Evolutionary conservation across 2,329 filamentous ascomycete species (phyloP).

Genomic region (Arthrobotrys iridis): DNA sequence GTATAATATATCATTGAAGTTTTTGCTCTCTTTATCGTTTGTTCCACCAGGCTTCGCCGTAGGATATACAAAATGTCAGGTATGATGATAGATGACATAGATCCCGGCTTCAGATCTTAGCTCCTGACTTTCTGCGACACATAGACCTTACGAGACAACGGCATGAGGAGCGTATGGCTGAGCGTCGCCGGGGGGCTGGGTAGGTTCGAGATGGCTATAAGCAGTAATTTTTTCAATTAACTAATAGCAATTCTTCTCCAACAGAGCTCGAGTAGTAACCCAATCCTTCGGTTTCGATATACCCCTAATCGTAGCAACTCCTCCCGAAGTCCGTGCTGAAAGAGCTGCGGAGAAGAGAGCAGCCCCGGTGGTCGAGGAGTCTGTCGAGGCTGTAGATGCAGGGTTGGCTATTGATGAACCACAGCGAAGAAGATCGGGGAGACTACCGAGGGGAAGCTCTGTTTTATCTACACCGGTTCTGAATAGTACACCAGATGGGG

Average conservation of each 20-base stretch:
- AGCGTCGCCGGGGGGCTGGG: slow-evolving; percentile 49
- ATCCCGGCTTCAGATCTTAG: neutral
- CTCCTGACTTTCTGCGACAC: neutral
- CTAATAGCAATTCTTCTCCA: neutral
- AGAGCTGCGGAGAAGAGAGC: slow-evolving; percentile 20
- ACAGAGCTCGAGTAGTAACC: slow-evolving; percentile 32
- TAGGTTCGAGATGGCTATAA: neutral
- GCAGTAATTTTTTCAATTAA: neutral
- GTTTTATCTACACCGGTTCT: slow-evolving; percentile 27
- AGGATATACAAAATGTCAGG: slow-evolving; percentile 36
- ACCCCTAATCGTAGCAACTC: slow-evolving; percentile 50
- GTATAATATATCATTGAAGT: neutral
- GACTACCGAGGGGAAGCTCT: slow-evolving; percentile 34
- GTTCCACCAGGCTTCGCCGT: neutral
- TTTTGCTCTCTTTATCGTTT: neutral
- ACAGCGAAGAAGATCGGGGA: slow-evolving; percentile 29
- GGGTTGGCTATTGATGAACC: slow-evolving; percentile 17
- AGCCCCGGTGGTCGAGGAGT: neutral
- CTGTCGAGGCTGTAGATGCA: neutral
- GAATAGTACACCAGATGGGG: slow-evolving; percentile 24
- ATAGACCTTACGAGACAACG: slow-evolving; percentile 51
- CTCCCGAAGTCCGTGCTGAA: slow-evolving; percentile 29
- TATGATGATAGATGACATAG: slow-evolving; percentile 14
- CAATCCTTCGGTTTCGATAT: slow-evolving; percentile 52
- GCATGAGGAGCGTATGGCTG: slow-evolving; percentile 53